phyloP scores from a whole-genome alignment of 129 eudicot genomes.

The Calendula officinalis region DNA sequence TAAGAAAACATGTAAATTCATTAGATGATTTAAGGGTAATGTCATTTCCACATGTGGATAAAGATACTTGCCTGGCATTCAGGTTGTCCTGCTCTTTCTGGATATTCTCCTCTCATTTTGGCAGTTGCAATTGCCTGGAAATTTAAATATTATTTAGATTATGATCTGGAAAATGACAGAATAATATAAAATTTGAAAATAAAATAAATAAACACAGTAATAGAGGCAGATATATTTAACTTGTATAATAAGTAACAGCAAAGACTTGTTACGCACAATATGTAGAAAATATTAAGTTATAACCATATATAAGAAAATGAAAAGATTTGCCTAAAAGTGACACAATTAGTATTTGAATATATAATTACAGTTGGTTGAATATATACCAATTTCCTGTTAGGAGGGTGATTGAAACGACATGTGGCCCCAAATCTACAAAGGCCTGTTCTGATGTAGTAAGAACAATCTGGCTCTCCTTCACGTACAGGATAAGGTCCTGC shows the following conservation, averaged over 20 bases:
- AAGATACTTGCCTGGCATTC: conserved; percentile 66
- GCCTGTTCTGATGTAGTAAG: conserved; percentile 92
- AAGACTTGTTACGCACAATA: no score
- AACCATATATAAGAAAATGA: no score
- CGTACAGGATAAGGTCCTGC: conserved; percentile 81
- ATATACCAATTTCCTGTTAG: conserved; percentile 78
- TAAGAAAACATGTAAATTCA: neutral
- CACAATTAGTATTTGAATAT: no score
- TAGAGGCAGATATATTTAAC: no score
- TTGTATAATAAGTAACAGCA: no score
- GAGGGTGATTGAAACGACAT: conserved; percentile 95
- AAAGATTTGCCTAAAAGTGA: no score
- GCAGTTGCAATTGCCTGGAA: conserved; percentile 82
- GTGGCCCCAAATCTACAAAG: conserved; percentile 86
- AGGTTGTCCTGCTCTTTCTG: conserved; percentile 83
- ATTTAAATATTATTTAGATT: neutral
- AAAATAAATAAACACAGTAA: neutral
- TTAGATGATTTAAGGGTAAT: no score
- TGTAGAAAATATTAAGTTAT: no score
- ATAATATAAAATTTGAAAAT: neutral
- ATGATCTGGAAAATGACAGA: no score
- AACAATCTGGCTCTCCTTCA: conserved; percentile 94
- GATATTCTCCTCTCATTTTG: conserved; percentile 84
- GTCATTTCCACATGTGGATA: neutral
- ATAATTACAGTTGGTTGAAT: neutral